Evolutionary conservation across 2,329 filamentous ascomycete genomes (phyloP).

Genomic region (Pyricularia pennisetigena): DNA sequence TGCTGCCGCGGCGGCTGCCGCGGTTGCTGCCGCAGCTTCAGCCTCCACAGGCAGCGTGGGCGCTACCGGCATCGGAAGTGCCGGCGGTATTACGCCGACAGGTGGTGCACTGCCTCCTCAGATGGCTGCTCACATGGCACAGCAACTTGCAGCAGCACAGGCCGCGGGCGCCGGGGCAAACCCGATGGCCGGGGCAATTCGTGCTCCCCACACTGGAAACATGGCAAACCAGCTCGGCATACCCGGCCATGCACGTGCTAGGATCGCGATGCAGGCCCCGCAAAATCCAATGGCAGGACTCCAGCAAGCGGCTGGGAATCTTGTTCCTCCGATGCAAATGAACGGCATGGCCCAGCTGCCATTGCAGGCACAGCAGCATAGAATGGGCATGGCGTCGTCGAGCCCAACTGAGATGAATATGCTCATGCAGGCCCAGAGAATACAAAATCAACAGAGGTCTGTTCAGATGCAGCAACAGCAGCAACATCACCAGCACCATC

Average conservation of each 20-base stretch:
- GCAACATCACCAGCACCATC: constrained; percentile 18
- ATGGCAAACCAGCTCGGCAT: constrained; percentile 34
- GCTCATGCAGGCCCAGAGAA: constrained; percentile 54
- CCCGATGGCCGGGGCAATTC: constrained; percentile 22
- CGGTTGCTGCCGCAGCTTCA: constrained; percentile 6
- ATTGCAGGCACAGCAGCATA: constrained; percentile 40
- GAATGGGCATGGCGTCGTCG: constrained; percentile 42
- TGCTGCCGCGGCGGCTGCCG: background rate
- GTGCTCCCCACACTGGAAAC: constrained; percentile 19
- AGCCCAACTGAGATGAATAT: constrained; percentile 41
- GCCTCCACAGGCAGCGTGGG: background rate
- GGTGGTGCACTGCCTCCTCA: constrained; percentile 21
- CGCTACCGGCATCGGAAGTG: constrained; percentile 7
- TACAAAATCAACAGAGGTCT: constrained; percentile 54
- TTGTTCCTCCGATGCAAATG: constrained; percentile 47
- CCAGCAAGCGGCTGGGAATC: constrained; percentile 31
- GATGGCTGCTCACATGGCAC: constrained; percentile 29
- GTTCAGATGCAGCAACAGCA: constrained; percentile 19
- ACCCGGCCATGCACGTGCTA: constrained; percentile 31
- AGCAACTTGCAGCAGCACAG: constrained; percentile 6
- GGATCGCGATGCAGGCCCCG: constrained; percentile 45
- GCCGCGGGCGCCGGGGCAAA: constrained; percentile 15
- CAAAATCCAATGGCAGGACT: constrained; percentile 39
- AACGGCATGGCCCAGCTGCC: constrained; percentile 59
- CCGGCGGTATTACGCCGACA: constrained; percentile 20